Evolutionary conservation across 2,329 filamentous ascomycete species (phyloP), one percentile per base, ranked within the genome.

Genomic region (Pestalotiopsis sp.): DNA sequence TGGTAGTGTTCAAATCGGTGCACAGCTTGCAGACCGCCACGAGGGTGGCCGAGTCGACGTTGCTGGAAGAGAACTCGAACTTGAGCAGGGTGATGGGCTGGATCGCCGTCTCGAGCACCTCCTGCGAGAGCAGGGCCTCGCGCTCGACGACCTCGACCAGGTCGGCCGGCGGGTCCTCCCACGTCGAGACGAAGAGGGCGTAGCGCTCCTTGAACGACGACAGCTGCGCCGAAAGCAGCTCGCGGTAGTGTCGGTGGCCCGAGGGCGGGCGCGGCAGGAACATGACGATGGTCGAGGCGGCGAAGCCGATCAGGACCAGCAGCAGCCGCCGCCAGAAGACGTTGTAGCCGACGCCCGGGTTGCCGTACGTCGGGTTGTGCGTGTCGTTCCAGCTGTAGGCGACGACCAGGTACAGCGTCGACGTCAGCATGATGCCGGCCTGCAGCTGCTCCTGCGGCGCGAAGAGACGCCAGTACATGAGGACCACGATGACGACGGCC

Each of bases 301-400:
- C 59, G 30, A 62, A 62, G 13, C 59, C 59, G 26, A 62, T 62
- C 30, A 62, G 14, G 10, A 62, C 59, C 6, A 62, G 30, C 26
- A 62, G 30, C 11, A 62, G 59, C 17, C 59, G 59, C 3, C 59
- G 59, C 59, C 59, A 62, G 22, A 62, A 62, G 26, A 62, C 59
- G 20, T 62, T 62, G 35, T 62, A 62, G 11, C 59, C 59, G 35
- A 62, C 59, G 35, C 59, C 59, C 7, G 59, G 59, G n/a, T 35
- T 40, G n/a, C 59, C 59, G 59, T 62, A 62, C 14, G 30, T 62
- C 10, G 59, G 59, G 20, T 39, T 62, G 30, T 62, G 35, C 10
- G 59, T 62, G 59, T 62, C 59, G 30, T 13, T 62, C 59, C 59
- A 62, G 59, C 59, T 62, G 59, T 62, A 62, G 11, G 59, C 22